Evolutionary conservation across 1,284 basidiomycete genomes (phyloP).

Genomic region (Melampsora americana): DNA sequence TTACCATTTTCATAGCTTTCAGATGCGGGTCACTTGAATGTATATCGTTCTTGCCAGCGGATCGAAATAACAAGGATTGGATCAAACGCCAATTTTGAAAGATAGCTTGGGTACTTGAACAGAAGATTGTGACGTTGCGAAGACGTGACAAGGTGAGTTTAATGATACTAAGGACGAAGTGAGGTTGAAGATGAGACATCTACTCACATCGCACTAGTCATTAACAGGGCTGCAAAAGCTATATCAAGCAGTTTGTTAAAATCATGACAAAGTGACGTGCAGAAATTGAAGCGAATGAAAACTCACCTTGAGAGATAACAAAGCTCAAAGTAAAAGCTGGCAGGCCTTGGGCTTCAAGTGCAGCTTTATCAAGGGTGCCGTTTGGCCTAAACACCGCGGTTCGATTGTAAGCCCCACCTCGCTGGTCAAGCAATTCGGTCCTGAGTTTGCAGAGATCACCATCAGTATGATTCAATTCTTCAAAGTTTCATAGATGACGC

Average conservation of each 20-base stretch:
- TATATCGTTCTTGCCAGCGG: neutral
- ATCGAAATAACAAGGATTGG: constrained; percentile 10
- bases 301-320: constrained; percentile 41
- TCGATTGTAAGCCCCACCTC: constrained; percentile 32
- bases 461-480: neutral
- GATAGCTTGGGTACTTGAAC: constrained; percentile 39
- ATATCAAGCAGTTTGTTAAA: neutral
- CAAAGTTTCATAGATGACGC: neutral
- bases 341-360: constrained; percentile 19
- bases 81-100: constrained; percentile 42
- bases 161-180: neutral
- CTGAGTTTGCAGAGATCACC: neutral
- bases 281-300: neutral
- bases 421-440: constrained; percentile 26
- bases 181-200: neutral
- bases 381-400: constrained; percentile 37
- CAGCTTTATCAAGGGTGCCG: constrained; percentile 19
- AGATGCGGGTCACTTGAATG: constrained; percentile 31
- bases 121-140: neutral
- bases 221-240: constrained; percentile 44
- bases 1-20: constrained; percentile 34
- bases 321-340: constrained; percentile 36
- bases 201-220: constrained; percentile 44
- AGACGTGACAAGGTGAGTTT: neutral
- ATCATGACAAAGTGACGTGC: neutral